These are phyloP conservation scores for Jackrogersella multiformis DNA, from an alignment of 495 filamentous ascomycete genomes.

Conservation along the genomic window DNA sequence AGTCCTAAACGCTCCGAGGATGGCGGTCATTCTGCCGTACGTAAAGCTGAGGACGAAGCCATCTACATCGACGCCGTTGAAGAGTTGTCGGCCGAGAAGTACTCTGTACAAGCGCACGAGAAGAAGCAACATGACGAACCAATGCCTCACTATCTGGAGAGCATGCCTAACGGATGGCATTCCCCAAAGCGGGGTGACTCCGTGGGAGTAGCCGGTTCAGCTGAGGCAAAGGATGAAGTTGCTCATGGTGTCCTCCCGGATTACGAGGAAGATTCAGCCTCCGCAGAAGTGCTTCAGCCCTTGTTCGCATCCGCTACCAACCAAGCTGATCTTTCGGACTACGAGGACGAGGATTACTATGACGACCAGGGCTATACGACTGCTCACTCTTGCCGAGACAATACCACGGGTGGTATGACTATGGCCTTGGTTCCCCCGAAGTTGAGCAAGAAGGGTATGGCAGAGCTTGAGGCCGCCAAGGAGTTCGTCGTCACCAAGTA, in stretches of 20 bases:
- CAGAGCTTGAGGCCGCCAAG: slow-evolving; percentile 76
- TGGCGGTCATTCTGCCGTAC: neutral
- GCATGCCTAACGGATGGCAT: neutral
- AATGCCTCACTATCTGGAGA: slow-evolving; percentile 3
- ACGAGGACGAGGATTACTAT: slow-evolving; percentile 78
- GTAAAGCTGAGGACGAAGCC: slow-evolving; percentile 45
- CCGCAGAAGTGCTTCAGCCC: neutral
- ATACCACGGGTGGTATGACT: slow-evolving; percentile 75
- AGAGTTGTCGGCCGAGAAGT: slow-evolving; percentile 36
- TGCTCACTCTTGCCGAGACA: slow-evolving; percentile 78
- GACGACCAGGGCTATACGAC: slow-evolving; percentile 86
- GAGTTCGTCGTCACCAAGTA: slow-evolving; percentile 68
- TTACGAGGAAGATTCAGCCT: slow-evolving; percentile 1
- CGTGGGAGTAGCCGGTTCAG: neutral
- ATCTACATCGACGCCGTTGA: slow-evolving; percentile 58
- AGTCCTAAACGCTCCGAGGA: neutral
- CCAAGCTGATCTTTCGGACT: slow-evolving; percentile 50
- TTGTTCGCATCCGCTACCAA: slow-evolving; percentile 6
- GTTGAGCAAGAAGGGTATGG: slow-evolving; percentile 65
- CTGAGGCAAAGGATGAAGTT: neutral
- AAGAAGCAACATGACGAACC: neutral
- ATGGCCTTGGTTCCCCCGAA: slow-evolving; percentile 75
- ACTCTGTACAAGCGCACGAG: slow-evolving; percentile 7
- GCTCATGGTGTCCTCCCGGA: neutral
- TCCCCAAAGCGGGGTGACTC: neutral